Evolutionary conservation across 2,329 filamentous ascomycete species (phyloP), one percentile per base, ranked within the genome.

Genomic region (Botrytis pseudocinerea): DNA sequence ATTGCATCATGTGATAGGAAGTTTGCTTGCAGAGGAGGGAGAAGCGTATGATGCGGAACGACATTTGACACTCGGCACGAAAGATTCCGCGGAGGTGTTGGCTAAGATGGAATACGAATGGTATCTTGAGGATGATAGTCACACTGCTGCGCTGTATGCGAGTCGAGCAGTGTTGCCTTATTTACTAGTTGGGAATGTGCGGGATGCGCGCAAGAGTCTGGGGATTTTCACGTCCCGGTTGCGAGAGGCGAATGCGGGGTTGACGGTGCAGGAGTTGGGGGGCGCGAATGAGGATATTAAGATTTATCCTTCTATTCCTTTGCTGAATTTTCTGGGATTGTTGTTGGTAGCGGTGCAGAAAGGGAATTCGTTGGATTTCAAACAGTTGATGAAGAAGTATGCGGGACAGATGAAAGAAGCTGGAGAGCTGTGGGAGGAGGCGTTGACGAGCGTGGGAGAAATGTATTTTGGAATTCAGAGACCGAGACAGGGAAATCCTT

Each of bases 401-500:
- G 89, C 90, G 54, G 82, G 85, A 9, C 89, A 97, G 79, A 87
- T 98, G 74, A 90, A 90, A 78, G 95, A 98, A 78, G 86, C 90
- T 1, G 89, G 89, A 4, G 89, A 89, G 8, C 86, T 87, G 20
- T 98, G 95, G 95, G 89, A 90, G 48, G 94, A 94, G 80, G 88
- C 93, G 38, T 84, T 99, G 74, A 92, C 94, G 78, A 91, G 93
- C 82, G 91, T 99, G 78, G 95, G 92, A 66, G 95, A 99, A 85
- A 95, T 97, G 89, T 99, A 98, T 85, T 99, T 99, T 84, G 91
- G 91, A 51, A 97, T 99, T 81, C 89, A 91, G 84, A 91, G 94
- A 80, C 95, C 95, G 64, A 88, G 92, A 79, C 94, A 97, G 85
- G 92, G 91, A 76, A 98, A 98, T 82, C 95, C 95, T 4, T 85